Evolutionary conservation across 2,329 filamentous ascomycete genomes (phyloP).

Genomic region (Penicillium vulpinum): DNA sequence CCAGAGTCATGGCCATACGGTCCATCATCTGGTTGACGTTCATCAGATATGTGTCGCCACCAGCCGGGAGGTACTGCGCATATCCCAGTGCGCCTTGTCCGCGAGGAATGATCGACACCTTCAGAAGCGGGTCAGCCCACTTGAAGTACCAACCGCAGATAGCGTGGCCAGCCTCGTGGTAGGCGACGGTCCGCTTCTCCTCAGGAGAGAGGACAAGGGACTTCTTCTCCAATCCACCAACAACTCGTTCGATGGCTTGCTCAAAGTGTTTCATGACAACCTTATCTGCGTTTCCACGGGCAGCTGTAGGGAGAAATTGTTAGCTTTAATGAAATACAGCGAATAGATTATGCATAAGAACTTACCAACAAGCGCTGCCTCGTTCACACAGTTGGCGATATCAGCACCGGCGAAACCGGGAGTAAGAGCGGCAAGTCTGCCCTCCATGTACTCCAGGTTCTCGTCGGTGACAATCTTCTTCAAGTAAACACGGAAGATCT

Average conservation of each 20-base stretch:
- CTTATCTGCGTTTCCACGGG: slow-evolving; percentile 73
- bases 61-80: slow-evolving; percentile 90
- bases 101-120: slow-evolving; percentile 97
- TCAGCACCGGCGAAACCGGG: slow-evolving; percentile 97
- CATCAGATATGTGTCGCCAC: slow-evolving; percentile 88
- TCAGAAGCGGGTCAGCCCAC: slow-evolving; percentile 93
- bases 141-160: slow-evolving; percentile 98
- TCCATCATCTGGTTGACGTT: slow-evolving; percentile 95
- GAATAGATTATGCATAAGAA: slow-evolving; percentile 10
- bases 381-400: slow-evolving; percentile 97
- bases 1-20: slow-evolving; percentile 99
- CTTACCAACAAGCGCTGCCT: slow-evolving; percentile 92
- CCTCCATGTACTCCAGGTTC: slow-evolving; percentile 82
- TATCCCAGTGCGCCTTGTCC: slow-evolving; percentile 92
- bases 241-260: slow-evolving; percentile 93
- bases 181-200: slow-evolving; percentile 94
- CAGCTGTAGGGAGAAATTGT: slow-evolving; percentile 59
- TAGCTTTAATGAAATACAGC: slow-evolving; percentile 33
- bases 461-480: slow-evolving; percentile 93
- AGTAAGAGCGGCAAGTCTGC: slow-evolving; percentile 85
- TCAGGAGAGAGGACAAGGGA: slow-evolving; percentile 88
- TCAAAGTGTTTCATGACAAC: slow-evolving; percentile 93
- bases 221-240: slow-evolving; percentile 96
- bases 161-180: slow-evolving; percentile 96
- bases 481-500: slow-evolving; percentile 94